Evolutionary conservation across 2,329 filamentous ascomycete species (phyloP).

Genomic region (Trichoderma semiorbis): DNA sequence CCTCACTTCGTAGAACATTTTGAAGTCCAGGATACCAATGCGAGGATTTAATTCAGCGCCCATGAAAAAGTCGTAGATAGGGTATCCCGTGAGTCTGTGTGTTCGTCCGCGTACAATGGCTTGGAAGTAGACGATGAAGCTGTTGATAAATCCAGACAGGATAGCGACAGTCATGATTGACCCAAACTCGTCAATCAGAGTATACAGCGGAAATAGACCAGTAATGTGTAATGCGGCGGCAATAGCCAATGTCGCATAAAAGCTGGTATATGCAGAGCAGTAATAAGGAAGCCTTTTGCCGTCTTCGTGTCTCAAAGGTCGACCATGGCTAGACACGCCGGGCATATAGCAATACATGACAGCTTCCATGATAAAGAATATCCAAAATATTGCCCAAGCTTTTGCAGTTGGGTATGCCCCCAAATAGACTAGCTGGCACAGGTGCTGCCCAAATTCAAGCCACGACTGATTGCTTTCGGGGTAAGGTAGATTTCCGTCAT

Average conservation of each 20-base stretch:
- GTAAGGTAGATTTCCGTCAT: slow-evolving; percentile 75
- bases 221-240: slow-evolving; percentile 71
- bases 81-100: slow-evolving; percentile 93
- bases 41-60: slow-evolving; percentile 82
- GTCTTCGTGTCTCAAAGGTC: slow-evolving; percentile 75
- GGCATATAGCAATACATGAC: slow-evolving; percentile 81
- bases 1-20: slow-evolving; percentile 93
- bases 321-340: slow-evolving; percentile 82
- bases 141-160: slow-evolving; percentile 79
- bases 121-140: slow-evolving; percentile 80
- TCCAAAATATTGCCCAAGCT: slow-evolving; percentile 94
- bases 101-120: slow-evolving; percentile 71
- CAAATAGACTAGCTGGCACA: slow-evolving; percentile 71
- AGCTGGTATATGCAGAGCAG: slow-evolving; percentile 83
- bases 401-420: slow-evolving; percentile 78
- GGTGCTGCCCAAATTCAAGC: slow-evolving; percentile 66
- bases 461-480: slow-evolving; percentile 63
- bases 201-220: slow-evolving; percentile 84
- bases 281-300: slow-evolving; percentile 90
- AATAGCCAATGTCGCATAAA: slow-evolving; percentile 78
- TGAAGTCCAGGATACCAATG: slow-evolving; percentile 75
- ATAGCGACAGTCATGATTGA: slow-evolving; percentile 91
- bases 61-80: slow-evolving; percentile 87
- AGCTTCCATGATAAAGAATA: slow-evolving; percentile 81
- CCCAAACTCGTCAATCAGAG: slow-evolving; percentile 90